Evolutionary conservation across 2,329 filamentous ascomycete species (phyloP), one percentile per base, ranked within the genome.

Genomic region (Cordyceps javanica): DNA sequence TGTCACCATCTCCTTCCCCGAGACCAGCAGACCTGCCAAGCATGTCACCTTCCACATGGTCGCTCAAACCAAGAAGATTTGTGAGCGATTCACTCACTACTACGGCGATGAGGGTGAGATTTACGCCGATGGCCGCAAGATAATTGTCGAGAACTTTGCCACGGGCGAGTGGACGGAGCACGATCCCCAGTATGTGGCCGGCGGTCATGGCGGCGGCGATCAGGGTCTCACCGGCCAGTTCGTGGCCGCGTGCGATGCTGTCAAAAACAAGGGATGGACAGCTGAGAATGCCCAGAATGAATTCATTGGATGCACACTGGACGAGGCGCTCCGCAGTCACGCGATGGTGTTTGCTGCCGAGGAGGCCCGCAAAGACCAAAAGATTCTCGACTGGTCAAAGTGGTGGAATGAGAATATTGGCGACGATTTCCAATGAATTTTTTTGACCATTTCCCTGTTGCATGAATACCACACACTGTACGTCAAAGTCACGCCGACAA

Each of bases 321-420:
- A 96, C 58, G 94, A 97, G 67, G 84, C 88, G 1, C 80, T 97
- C n/a, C 80, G 88, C 50, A 96, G 91, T 67, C 94, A 97, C 73
- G 92, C 89, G 2, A 82, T 94, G 73, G 93, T 97, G 0, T 99
- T 97, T 76, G 92, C 91, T 25, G 94, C 93, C 0, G 94, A 97
- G 73, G 89, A 96, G 65, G 91, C 93, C 5, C 82, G 93, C 66
- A 77, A 76, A 51, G 78, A 80, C 52, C 83, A 81, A 66, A 85
- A 81, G 68, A 86, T 94, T 8, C 73, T 97, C 4, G 80, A 88
- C 63, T 97, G 90, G 86, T 73, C 74, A 44, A 72, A 79, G 48
- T 96, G 91, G 90, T 96, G 91, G 91, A 72, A 73, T 9, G 60
- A 65, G 9, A 63, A 68, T 25, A 66, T 75, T 28, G 64, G 61